phyloP scores from a whole-genome alignment of 139 green algal genomes.

The Edaphochlamys debaryana region DNA sequence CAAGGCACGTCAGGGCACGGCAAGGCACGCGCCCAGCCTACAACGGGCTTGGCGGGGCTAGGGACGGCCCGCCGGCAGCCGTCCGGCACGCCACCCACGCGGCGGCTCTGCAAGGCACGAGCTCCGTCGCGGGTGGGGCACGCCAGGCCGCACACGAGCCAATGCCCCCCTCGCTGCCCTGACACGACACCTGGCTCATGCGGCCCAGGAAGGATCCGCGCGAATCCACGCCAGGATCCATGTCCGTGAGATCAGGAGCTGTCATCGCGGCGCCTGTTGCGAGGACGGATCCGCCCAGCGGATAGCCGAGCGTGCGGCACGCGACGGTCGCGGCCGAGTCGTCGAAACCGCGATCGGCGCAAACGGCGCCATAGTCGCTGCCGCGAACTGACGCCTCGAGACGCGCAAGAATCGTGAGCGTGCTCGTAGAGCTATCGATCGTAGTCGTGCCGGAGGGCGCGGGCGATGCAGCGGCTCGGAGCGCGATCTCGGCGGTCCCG shows the following conservation, averaged over 20 bases:
- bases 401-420: not conserved
- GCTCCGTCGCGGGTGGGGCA: not conserved
- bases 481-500: too few relatives aligned
- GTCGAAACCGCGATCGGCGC: slow-evolving; percentile 21
- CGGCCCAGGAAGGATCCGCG: slow-evolving; percentile 2
- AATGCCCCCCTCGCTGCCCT: not conserved
- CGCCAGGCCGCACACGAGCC: not conserved
- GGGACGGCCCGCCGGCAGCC: too few relatives aligned
- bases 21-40: too few relatives aligned
- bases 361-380: slow-evolving; percentile 5
- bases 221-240: not conserved
- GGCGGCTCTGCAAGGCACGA: slow-evolving; percentile 8
- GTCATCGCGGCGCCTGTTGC: not conserved
- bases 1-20: too few relatives aligned
- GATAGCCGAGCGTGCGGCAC: slow-evolving; percentile 1
- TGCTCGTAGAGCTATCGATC: not conserved
- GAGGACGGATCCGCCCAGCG: not conserved
- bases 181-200: not conserved
- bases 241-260: not conserved
- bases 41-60: too few relatives aligned
- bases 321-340: not conserved
- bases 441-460: not conserved
- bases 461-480: not conserved
- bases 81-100: slow-evolving; percentile 20
- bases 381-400: slow-evolving; percentile 2